Evolutionary conservation across 2,329 filamentous ascomycete species (phyloP).

Genomic region (Metarhizium guizhouense): DNA sequence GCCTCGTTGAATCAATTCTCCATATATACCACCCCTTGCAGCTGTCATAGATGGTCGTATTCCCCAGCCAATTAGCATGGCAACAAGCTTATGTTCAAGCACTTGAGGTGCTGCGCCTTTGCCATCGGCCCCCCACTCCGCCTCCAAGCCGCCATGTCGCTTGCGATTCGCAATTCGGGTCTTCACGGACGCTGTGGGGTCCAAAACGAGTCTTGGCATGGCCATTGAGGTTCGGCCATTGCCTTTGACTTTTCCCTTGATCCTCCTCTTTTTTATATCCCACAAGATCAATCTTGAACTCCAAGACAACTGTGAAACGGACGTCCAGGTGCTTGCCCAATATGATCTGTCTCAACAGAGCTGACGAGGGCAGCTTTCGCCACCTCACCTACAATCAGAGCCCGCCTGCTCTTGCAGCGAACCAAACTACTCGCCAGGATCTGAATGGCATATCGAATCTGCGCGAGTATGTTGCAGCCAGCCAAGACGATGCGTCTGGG

Average conservation of each 20-base stretch:
- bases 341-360: slow-evolving; percentile 49
- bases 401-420: slow-evolving; percentile 37
- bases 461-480: slow-evolving; percentile 31
- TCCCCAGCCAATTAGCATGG: background rate
- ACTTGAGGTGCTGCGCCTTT: no score
- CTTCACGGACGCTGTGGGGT: slow-evolving; percentile 1
- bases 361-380: slow-evolving; percentile 37
- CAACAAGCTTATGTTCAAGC: no score
- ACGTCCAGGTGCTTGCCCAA: background rate
- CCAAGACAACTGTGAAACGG: background rate
- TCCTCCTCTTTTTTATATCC: background rate
- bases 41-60: no score
- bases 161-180: background rate
- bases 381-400: slow-evolving; percentile 46
- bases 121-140: background rate
- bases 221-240: background rate
- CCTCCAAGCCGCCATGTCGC: background rate
- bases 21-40: no score
- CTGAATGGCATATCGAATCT: slow-evolving; percentile 46
- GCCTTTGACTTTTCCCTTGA: background rate
- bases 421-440: slow-evolving; percentile 44
- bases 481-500: slow-evolving; percentile 22
- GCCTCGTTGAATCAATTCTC: no score
- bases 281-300: background rate
- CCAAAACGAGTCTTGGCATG: background rate